These are phyloP conservation scores for Sambucus nigra DNA, from an alignment of 129 eudicot species.

Conservation along the genomic window DNA sequence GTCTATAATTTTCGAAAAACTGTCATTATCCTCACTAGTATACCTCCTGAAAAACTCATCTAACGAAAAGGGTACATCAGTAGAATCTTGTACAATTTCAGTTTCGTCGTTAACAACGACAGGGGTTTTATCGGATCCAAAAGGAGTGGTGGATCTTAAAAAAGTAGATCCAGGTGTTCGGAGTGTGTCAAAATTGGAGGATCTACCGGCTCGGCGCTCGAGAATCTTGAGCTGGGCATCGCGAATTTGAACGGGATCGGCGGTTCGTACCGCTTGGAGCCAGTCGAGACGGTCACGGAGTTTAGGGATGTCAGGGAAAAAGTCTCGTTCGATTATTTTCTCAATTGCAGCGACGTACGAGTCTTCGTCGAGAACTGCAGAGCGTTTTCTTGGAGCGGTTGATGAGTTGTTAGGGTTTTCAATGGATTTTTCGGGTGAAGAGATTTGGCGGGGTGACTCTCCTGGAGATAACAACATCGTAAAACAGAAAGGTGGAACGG, in stretches of 20 bases:
- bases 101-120: slow-evolving; percentile 18
- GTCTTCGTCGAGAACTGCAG: slow-evolving; percentile 81
- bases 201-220: slow-evolving; percentile 52
- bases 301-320: slow-evolving; percentile 87
- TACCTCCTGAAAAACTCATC: slow-evolving; percentile 78
- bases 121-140: slow-evolving; percentile 33
- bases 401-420: slow-evolving; percentile 24
- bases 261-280: slow-evolving; percentile 72
- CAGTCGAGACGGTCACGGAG: slow-evolving; percentile 92
- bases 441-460: slow-evolving; percentile 79
- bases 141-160: slow-evolving; percentile 52
- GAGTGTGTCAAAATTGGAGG: slow-evolving; percentile 12
- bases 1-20: slow-evolving; percentile 63
- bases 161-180: slow-evolving; percentile 71
- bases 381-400: slow-evolving; percentile 30
- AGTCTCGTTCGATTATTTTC: slow-evolving; percentile 86
- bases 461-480: slow-evolving; percentile 83
- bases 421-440: slow-evolving; percentile 43
- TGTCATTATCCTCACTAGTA: slow-evolving; percentile 91
- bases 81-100: slow-evolving; percentile 12
- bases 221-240: slow-evolving; percentile 88
- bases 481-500: background rate
- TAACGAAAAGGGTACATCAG: slow-evolving; percentile 31
- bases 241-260: slow-evolving; percentile 74
- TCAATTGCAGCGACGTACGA: slow-evolving; percentile 83